Conservation (phyloP, 2,329 filamentous ascomycete genomes). For the Colletotrichum brevisporum region DNA sequence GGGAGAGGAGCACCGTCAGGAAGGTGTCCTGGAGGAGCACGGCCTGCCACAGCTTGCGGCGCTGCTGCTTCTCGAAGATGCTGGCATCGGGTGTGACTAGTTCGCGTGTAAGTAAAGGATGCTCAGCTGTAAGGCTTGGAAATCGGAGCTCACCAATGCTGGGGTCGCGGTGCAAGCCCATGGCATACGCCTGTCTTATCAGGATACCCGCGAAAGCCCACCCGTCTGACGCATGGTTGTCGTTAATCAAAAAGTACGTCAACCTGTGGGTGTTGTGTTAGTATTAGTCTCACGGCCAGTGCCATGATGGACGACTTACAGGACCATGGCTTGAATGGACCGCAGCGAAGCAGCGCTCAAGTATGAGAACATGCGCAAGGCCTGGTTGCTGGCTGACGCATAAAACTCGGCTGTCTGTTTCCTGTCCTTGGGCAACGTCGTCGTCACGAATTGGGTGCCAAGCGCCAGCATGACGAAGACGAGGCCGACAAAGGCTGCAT, state of each 20-base stretch:
- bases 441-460: slow-evolving; percentile 82
- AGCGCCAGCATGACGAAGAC: slow-evolving; percentile 84
- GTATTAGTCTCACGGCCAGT: neutral
- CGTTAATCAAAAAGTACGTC: slow-evolving; percentile 87
- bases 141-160: slow-evolving; percentile 71
- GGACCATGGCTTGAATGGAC: slow-evolving; percentile 84
- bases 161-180: slow-evolving; percentile 85
- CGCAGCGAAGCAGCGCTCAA: slow-evolving; percentile 80
- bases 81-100: slow-evolving; percentile 74
- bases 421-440: slow-evolving; percentile 70
- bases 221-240: slow-evolving; percentile 86
- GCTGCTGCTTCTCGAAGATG: slow-evolving; percentile 81
- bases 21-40: slow-evolving; percentile 87
- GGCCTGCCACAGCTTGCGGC: slow-evolving; percentile 86
- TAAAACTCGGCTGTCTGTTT: slow-evolving; percentile 87
- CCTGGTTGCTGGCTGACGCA: slow-evolving; percentile 83
- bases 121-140: slow-evolving; percentile 36
- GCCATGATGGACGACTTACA: slow-evolving; percentile 51
- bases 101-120: slow-evolving; percentile 26
- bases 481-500: slow-evolving; percentile 79
- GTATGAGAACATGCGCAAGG: slow-evolving; percentile 81
- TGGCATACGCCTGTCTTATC: slow-evolving; percentile 83
- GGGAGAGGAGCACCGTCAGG: slow-evolving; percentile 81
- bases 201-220: slow-evolving; percentile 86
- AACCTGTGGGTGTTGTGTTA: slow-evolving; percentile 54